A percentile compares a stretch with the other conserved stretches of the same genome.
phyloP scores from a whole-genome alignment of 768 basidiomycete genomes.

The Leccinum longicurvipes region DNA sequence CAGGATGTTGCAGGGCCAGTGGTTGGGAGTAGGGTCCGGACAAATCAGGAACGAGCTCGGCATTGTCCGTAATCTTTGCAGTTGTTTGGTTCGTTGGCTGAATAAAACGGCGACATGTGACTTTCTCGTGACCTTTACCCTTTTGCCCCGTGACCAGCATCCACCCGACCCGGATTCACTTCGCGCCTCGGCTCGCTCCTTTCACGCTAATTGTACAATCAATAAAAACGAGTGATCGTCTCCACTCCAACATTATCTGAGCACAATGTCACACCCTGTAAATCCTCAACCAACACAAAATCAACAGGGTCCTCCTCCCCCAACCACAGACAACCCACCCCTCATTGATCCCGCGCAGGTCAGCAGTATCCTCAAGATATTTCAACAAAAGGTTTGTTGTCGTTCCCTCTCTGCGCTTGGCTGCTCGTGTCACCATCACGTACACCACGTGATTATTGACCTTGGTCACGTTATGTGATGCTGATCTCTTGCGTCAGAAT shows the following conservation, averaged over 20 bases:
- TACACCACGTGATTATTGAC: conserved; percentile 25
- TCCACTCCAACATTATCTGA: too few relatives aligned
- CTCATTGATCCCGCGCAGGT: conserved; percentile 54
- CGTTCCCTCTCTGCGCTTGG: neutral
- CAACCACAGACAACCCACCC: conserved; percentile 5
- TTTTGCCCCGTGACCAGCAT: conserved; percentile 42
- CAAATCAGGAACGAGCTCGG: too few relatives aligned
- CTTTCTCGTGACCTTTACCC: conserved; percentile 39
- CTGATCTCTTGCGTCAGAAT: conserved; percentile 31
- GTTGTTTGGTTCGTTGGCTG: conserved; percentile 28
- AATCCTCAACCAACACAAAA: conserved; percentile 12
- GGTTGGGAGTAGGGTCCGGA: too few relatives aligned
- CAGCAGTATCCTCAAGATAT: conserved; percentile 55
- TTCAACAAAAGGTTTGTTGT: conserved; percentile 49
- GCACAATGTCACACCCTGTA: conserved; percentile 13
- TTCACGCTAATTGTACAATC: neutral
- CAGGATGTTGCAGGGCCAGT: too few relatives aligned
- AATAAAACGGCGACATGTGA: conserved; percentile 41
- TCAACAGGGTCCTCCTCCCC: conserved; percentile 10
- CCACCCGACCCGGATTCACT: conserved; percentile 9
- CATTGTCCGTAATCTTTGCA: conserved; percentile 17
- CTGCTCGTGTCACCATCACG: neutral
- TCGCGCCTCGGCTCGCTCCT: conserved; percentile 5
- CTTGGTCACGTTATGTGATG: conserved; percentile 22
- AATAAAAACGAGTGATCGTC: too few relatives aligned